A percentile compares a stretch with the other conserved stretches of the same genome.
phyloP scores from a whole-genome alignment of 106 monocot species.

The Allium cepa region DNA sequence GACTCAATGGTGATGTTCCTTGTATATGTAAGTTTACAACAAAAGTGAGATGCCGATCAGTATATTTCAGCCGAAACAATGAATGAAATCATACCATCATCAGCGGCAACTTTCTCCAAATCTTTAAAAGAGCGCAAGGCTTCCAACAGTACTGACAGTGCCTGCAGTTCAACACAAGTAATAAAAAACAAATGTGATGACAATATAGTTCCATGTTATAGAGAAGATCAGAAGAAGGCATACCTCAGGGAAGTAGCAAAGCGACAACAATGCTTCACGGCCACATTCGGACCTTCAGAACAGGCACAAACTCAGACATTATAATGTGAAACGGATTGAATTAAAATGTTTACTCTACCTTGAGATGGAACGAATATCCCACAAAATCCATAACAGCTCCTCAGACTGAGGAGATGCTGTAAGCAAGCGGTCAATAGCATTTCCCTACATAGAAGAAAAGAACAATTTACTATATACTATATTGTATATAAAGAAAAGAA shows the following conservation, averaged over 20 bases:
- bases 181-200: neutral
- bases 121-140: constrained; percentile 71
- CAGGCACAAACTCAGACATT: too few relatives aligned
- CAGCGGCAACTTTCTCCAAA: constrained; percentile 29
- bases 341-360: constrained; percentile 42
- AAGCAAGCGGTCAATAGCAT: constrained; percentile 74
- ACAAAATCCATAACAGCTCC: constrained; percentile 87
- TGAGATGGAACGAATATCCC: constrained; percentile 88
- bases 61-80: neutral
- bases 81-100: constrained; percentile 27
- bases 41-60: constrained; percentile 2
- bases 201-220: neutral
- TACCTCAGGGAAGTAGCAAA: constrained; percentile 80
- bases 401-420: constrained; percentile 48
- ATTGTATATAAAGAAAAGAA: too few relatives aligned
- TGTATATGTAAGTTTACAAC: neutral
- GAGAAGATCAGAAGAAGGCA: neutral
- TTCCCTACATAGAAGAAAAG: constrained; percentile 29
- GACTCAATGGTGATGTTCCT: constrained; percentile 58
- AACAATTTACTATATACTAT: neutral
- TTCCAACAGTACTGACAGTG: constrained; percentile 60
- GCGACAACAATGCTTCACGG: constrained; percentile 75
- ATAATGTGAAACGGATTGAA: neutral
- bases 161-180: constrained; percentile 29
- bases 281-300: constrained; percentile 80